Evolutionary conservation across 495 filamentous ascomycete species (phyloP).

Genomic region (Podospora appendiculata): DNA sequence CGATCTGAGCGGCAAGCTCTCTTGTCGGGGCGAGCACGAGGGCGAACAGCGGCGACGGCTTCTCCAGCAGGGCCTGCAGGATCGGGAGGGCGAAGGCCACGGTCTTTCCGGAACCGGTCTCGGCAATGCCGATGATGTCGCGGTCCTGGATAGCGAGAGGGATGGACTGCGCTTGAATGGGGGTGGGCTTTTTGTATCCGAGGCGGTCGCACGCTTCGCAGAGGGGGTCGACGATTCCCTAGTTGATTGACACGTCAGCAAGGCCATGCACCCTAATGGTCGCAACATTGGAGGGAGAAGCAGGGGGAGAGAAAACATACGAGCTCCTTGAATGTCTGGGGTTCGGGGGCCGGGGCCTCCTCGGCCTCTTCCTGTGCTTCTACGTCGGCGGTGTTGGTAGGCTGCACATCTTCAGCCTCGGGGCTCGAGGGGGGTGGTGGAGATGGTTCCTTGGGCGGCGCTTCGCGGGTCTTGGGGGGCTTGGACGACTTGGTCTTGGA

Average conservation of each 20-base stretch:
- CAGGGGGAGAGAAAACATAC: constrained; percentile 5
- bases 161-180: constrained; percentile 69
- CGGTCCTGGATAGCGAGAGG: constrained; percentile 73
- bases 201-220: constrained; percentile 77
- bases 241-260: constrained; percentile 7
- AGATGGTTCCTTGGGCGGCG: neutral
- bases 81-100: constrained; percentile 89
- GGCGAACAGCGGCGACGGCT: constrained; percentile 67
- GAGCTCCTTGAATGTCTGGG: constrained; percentile 73
- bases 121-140: constrained; percentile 87
- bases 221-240: constrained; percentile 75
- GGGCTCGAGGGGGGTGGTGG: constrained; percentile 5
- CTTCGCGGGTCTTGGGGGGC: neutral
- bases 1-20: constrained; percentile 87
- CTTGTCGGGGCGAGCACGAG: constrained; percentile 86
- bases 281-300: neutral
- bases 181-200: constrained; percentile 76
- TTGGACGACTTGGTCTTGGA: neutral
- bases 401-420: constrained; percentile 9
- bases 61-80: constrained; percentile 77
- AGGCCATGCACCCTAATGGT: too few species aligned
- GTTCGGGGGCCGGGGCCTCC: constrained; percentile 14
- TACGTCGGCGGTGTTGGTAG: neutral
- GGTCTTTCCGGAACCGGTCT: constrained; percentile 91
- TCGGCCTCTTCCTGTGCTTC: constrained; percentile 1